A percentile compares a stretch with the other conserved stretches of the same genome.
Evolutionary conservation across 352 stramenopile species (phyloP).

Genomic region (Globisporangium radiosum): DNA sequence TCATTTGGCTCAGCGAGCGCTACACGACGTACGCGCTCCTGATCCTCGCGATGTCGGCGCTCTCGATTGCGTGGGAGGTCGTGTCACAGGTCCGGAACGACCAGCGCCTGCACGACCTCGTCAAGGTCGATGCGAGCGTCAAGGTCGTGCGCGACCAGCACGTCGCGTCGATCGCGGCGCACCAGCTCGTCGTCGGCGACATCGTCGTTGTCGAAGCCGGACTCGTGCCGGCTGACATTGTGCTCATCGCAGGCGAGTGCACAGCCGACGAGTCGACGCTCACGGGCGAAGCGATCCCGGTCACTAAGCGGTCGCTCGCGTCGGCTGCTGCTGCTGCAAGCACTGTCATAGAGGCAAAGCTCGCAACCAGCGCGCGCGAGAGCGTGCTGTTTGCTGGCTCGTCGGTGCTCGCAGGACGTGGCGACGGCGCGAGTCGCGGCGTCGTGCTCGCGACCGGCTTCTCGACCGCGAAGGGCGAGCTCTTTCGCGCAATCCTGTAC

Average conservation of each 20-base stretch:
- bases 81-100: constrained; percentile 55
- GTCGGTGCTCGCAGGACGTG: constrained; percentile 33
- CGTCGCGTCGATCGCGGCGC: constrained; percentile 30
- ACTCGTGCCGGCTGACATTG: constrained; percentile 53
- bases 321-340: neutral
- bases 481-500: constrained; percentile 68
- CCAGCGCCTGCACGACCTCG: constrained; percentile 50
- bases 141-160: constrained; percentile 51
- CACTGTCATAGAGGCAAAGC: constrained; percentile 20
- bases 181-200: constrained; percentile 58
- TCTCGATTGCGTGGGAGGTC: constrained; percentile 74
- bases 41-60: constrained; percentile 49
- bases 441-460: constrained; percentile 65
- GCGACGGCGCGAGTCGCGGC: constrained; percentile 21
- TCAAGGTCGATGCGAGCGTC: constrained; percentile 48
- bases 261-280: constrained; percentile 69
- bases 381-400: constrained; percentile 57
- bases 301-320: constrained; percentile 42
- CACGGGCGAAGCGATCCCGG: constrained; percentile 78
- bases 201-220: constrained; percentile 63
- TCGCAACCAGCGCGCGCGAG: constrained; percentile 43
- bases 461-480: constrained; percentile 59
- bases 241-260: constrained; percentile 57
- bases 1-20: constrained; percentile 61
- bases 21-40: constrained; percentile 67